These are phyloP conservation scores for Suillus subalutaceus DNA, from an alignment of 768 basidiomycete species.

Conservation along the genomic window DNA sequence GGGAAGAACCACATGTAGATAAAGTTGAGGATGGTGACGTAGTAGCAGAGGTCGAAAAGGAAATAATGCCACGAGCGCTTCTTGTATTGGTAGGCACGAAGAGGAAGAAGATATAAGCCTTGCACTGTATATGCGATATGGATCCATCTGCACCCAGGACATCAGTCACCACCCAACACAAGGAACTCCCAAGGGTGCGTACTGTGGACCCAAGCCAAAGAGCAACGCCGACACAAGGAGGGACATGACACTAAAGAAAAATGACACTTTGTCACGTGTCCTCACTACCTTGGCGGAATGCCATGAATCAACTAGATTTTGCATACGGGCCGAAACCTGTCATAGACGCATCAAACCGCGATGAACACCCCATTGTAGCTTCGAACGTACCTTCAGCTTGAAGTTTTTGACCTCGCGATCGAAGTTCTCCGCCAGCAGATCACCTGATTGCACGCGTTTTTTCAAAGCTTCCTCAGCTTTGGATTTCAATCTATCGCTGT, in stretches of 20 bases:
- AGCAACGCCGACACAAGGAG: conserved; percentile 82
- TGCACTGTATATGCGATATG: conserved; percentile 86
- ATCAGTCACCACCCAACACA: conserved; percentile 12
- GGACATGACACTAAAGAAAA: conserved; percentile 93
- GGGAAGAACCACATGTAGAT: conserved; percentile 93
- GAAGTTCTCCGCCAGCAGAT: conserved; percentile 72
- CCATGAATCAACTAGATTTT: conserved; percentile 81
- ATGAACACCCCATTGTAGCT: neutral
- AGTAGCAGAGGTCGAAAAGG: conserved; percentile 92
- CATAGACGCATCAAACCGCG: conserved; percentile 6
- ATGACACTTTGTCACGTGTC: conserved; percentile 83
- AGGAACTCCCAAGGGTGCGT: conserved; percentile 35
- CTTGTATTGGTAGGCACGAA: conserved; percentile 87
- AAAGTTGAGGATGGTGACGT: conserved; percentile 88
- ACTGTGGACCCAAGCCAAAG: conserved; percentile 89
- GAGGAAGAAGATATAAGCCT: conserved; percentile 76
- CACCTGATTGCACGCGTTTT: conserved; percentile 56
- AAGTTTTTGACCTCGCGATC: conserved; percentile 87
- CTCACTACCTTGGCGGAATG: conserved; percentile 88
- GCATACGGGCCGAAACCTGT: conserved; percentile 81
- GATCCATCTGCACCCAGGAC: conserved; percentile 63
- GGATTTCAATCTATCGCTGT: conserved; percentile 80
- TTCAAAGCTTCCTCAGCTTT: conserved; percentile 84
- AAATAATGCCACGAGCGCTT: conserved; percentile 94
- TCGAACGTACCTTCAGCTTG: conserved; percentile 71